These are phyloP conservation scores for Delphinella strobiligena DNA, from an alignment of 2,329 filamentous ascomycete genomes.

Conservation along the genomic window DNA sequence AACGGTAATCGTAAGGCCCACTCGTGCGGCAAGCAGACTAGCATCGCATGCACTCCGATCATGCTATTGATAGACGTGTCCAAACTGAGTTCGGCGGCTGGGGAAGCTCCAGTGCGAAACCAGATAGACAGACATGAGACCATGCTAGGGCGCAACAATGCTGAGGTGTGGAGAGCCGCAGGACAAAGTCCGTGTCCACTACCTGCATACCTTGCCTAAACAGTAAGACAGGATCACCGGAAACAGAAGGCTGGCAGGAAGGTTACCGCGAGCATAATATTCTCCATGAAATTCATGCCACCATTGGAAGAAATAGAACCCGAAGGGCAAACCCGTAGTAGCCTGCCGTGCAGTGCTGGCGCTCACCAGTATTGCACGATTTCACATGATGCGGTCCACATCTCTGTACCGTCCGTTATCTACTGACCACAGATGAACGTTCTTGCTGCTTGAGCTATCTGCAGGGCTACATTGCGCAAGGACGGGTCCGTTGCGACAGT, in stretches of 20 bases:
- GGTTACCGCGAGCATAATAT: conserved; percentile 5
- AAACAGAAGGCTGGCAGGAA: conserved; percentile 8
- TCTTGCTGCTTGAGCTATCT: too few relatives aligned
- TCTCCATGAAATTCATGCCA: conserved; percentile 6
- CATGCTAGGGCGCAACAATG: conserved; percentile 9
- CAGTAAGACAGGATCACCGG: conserved; percentile 7
- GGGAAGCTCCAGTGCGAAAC: conserved; percentile 7
- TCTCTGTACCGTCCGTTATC: too few relatives aligned
- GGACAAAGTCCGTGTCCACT: conserved; percentile 9
- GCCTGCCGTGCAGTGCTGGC: too few relatives aligned
- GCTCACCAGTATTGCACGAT: too few relatives aligned
- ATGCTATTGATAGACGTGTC: conserved; percentile 9
- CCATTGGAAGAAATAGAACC: neutral
- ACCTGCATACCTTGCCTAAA: conserved; percentile 5
- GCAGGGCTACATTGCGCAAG: neutral
- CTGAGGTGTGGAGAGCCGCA: conserved; percentile 10
- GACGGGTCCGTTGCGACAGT: neutral
- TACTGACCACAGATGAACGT: too few relatives aligned
- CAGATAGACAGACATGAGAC: conserved; percentile 28
- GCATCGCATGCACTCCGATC: conserved; percentile 9
- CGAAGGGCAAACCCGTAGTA: too few relatives aligned
- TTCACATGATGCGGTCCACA: too few relatives aligned
- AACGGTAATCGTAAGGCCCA: conserved; percentile 15
- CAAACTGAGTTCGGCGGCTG: conserved; percentile 8
- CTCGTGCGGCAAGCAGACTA: conserved; percentile 7